Evolutionary conservation across 192 early-diverging fungal genomes (phyloP).

Genomic region (Podila verticillata): DNA sequence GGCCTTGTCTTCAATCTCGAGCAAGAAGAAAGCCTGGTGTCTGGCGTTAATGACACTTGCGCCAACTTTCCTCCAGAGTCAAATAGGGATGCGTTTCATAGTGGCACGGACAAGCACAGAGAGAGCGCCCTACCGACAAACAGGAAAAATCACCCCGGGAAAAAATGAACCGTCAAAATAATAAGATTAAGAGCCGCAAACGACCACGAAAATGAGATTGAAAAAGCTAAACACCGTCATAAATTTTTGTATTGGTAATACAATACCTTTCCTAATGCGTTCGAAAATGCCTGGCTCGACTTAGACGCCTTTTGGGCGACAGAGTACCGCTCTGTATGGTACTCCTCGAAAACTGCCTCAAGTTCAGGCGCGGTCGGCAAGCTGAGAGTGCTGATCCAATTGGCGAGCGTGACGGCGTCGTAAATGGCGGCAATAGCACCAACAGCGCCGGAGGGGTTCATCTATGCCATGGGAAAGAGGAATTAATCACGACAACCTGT

Average conservation of each 20-base stretch:
- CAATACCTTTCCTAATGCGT: background rate
- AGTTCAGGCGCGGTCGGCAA: no score
- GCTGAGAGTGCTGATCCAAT: background rate
- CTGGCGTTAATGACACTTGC: background rate
- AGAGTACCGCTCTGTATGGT: background rate
- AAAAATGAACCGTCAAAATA: no score
- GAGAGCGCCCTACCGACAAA: no score
- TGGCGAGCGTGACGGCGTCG: background rate
- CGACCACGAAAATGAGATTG: no score
- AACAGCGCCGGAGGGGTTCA: background rate
- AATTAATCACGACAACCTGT: no score
- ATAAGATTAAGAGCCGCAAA: no score
- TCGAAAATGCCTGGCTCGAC: background rate
- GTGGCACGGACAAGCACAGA: background rate
- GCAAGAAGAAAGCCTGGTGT: background rate
- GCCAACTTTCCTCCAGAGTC: background rate
- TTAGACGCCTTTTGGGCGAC: background rate
- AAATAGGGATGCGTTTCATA: background rate
- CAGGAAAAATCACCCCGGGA: no score
- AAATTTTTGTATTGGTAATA: no score
- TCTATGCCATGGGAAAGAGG: no score
- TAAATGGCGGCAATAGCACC: background rate
- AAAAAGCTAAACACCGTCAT: background rate
- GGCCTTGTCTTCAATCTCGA: background rate
- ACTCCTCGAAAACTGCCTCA: background rate